Percentiles rank a stretch among this genome's conserved stretches.
These are phyloP conservation scores for Solanum stenotomum DNA, from an alignment of 257 asterid genomes.

Conservation along the genomic window DNA sequence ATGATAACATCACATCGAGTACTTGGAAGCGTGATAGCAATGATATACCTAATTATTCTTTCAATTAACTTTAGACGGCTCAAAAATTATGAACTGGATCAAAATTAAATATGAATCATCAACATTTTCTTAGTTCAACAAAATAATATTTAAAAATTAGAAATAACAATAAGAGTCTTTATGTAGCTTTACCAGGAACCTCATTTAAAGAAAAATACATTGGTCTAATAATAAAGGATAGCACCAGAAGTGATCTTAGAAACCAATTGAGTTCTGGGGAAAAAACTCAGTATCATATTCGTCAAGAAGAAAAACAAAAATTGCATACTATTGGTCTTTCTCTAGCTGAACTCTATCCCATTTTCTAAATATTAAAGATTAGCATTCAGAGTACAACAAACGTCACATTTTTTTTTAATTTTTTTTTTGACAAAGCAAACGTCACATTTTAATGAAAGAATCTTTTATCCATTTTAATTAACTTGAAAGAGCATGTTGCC, in stretches of 20 bases:
- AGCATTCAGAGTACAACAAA: not conserved
- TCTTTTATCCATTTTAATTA: not conserved
- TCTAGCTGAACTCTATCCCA: not conserved
- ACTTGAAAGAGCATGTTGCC: not conserved
- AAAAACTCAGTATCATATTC: not conserved
- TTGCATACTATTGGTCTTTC: not conserved
- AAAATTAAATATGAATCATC: not conserved
- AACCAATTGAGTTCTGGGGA: not conserved
- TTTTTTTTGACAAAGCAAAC: not conserved
- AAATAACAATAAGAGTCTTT: not conserved
- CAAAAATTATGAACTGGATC: not conserved
- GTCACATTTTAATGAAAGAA: not conserved
- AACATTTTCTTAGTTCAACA: not conserved
- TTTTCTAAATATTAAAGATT: not conserved
- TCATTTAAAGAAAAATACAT: slow-evolving; percentile 3
- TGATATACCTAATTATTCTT: not conserved
- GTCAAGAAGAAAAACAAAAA: not conserved
- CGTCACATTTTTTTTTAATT: no score
- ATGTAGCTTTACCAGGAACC: not conserved
- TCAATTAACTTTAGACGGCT: not conserved
- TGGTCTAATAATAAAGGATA: not conserved
- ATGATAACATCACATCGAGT: not conserved
- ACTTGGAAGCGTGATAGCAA: not conserved
- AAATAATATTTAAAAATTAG: not conserved
- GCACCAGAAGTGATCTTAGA: not conserved